phyloP scores from a whole-genome alignment of 495 filamentous ascomycete genomes.

The Hypoxylon perforatum region DNA sequence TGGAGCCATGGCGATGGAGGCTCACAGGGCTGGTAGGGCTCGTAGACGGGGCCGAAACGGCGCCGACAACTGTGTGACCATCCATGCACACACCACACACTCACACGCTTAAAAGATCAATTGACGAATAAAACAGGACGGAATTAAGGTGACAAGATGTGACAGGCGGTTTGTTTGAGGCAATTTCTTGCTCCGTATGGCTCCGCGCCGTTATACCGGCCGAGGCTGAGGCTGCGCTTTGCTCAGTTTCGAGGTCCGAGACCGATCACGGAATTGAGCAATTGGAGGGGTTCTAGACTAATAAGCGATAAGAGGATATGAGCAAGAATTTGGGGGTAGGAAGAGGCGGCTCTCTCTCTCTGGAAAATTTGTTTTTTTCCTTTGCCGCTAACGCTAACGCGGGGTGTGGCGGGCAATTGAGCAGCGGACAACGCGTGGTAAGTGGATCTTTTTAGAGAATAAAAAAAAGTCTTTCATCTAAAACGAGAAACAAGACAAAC shows the following conservation, averaged over 20 bases:
- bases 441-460: conserved; percentile 25
- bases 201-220: conserved; percentile 37
- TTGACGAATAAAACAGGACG: conserved; percentile 41
- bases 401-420: conserved; percentile 15
- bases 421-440: conserved; percentile 19
- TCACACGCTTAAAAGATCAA: conserved; percentile 16
- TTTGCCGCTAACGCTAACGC: conserved; percentile 39
- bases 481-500: neutral
- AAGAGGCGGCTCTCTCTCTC: conserved; percentile 22
- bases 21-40: conserved; percentile 55
- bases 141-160: conserved; percentile 38
- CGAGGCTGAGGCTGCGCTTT: conserved; percentile 30
- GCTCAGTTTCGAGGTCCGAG: conserved; percentile 37
- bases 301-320: conserved; percentile 37
- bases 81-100: conserved; percentile 45
- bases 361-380: conserved; percentile 34
- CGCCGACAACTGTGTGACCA: conserved; percentile 51
- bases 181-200: conserved; percentile 34
- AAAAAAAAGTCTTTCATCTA: conserved; percentile 11
- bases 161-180: conserved; percentile 38
- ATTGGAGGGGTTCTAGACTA: conserved; percentile 38
- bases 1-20: conserved; percentile 57
- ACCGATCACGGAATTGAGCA: conserved; percentile 44
- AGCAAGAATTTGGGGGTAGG: conserved; percentile 17
- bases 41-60: conserved; percentile 50